These are phyloP conservation scores for Cystofilobasidium ferigula DNA, from an alignment of 768 basidiomycete species.

Conservation along the genomic window DNA sequence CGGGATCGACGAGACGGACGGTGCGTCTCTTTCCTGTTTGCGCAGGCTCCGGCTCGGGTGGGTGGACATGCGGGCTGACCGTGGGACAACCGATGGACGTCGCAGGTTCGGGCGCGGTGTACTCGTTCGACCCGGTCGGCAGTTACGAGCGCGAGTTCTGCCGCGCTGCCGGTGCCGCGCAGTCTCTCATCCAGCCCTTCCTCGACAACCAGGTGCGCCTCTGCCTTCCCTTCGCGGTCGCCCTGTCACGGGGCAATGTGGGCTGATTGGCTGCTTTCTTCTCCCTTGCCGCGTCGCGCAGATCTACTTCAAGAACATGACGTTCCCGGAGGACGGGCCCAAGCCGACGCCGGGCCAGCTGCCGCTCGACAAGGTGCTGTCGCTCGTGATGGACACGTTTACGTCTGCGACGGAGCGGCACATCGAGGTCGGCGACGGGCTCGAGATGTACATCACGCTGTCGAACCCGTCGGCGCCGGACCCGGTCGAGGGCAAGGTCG, in stretches of 20 bases:
- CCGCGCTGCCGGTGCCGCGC: constrained; percentile 92
- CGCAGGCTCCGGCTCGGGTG: too few species aligned
- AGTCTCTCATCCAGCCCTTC: constrained; percentile 89
- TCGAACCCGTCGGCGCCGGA: constrained; percentile 41
- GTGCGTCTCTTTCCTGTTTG: constrained; percentile 44
- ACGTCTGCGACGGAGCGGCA: constrained; percentile 95
- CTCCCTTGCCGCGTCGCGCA: constrained; percentile 37
- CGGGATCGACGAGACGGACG: constrained; percentile 81
- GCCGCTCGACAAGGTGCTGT: constrained; percentile 64
- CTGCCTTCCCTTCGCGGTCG: too few species aligned
- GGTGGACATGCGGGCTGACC: too few species aligned
- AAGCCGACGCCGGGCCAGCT: constrained; percentile 55
- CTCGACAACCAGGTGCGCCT: constrained; percentile 85
- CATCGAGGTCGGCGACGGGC: constrained; percentile 95
- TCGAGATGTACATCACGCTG: constrained; percentile 81
- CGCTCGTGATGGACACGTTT: constrained; percentile 89
- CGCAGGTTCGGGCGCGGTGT: constrained; percentile 87
- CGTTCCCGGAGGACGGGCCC: constrained; percentile 36
- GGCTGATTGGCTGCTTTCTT: neutral
- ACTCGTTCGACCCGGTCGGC: constrained; percentile 99
- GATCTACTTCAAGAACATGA: constrained; percentile 98
- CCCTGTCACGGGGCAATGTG: neutral
- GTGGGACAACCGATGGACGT: too few species aligned
- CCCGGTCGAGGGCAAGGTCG: constrained; percentile 1
- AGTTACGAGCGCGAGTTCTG: constrained; percentile 96